Percentiles rank a stretch among this genome's conserved stretches.
Evolutionary conservation across 2,329 filamentous ascomycete genomes (phyloP).

Genomic region (Xylaria arbuscula): DNA sequence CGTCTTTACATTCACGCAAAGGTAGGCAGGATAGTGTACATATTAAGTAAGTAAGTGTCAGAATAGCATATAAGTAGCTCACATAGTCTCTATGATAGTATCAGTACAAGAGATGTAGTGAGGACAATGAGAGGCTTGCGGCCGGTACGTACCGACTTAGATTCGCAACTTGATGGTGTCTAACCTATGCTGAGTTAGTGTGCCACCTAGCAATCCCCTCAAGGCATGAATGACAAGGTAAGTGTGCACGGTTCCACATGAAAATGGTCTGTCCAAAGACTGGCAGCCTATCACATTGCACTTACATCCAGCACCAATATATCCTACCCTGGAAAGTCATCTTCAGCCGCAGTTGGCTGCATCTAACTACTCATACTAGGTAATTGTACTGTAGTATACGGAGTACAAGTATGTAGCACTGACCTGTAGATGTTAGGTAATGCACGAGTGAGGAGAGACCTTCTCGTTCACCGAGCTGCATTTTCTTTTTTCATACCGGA

Average conservation of each 20-base stretch:
- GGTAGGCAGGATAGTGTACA: too few relatives aligned
- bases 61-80: too few relatives aligned
- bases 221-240: background rate
- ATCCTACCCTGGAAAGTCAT: background rate
- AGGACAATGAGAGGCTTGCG: too few relatives aligned
- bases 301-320: background rate
- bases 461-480: background rate
- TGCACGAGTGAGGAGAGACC: background rate
- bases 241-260: background rate
- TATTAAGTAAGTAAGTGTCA: too few relatives aligned
- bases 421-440: too few relatives aligned
- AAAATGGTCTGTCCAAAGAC: background rate
- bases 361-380: background rate
- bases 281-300: background rate
- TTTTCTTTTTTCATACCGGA: background rate
- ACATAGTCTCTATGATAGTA: too few relatives aligned
- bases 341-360: conserved; percentile 31
- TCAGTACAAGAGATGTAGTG: too few relatives aligned
- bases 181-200: too few relatives aligned
- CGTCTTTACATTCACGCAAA: too few relatives aligned
- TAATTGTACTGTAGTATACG: background rate
- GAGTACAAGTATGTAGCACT: too few relatives aligned
- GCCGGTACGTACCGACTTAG: too few relatives aligned
- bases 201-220: background rate
- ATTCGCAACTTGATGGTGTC: too few relatives aligned